A percentile compares a stretch with the other conserved stretches of the same genome.
These are phyloP conservation scores for Toxicodendron radicans DNA, from an alignment of 345 rosid genomes.

Conservation along the genomic window DNA sequence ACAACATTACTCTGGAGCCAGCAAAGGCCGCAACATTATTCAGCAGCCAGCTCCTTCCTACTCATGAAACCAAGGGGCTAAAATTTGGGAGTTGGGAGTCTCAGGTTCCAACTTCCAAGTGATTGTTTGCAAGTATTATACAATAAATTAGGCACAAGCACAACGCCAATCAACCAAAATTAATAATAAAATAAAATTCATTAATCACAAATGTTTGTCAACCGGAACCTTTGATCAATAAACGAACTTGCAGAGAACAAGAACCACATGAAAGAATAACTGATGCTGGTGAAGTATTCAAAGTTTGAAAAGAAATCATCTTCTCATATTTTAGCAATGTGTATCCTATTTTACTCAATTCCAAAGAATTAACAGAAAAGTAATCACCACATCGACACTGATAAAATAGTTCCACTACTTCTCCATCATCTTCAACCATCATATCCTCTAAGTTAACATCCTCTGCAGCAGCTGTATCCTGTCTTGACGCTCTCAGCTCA, in stretches of 20 bases:
- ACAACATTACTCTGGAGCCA: background rate
- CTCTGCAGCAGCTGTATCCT: slow-evolving; percentile 49
- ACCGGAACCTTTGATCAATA: slow-evolving; percentile 42
- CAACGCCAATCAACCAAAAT: background rate
- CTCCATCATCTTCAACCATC: slow-evolving; percentile 52
- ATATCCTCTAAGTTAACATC: slow-evolving; percentile 69
- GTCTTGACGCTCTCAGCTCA: slow-evolving; percentile 52
- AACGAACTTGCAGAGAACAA: slow-evolving; percentile 67
- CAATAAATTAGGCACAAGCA: too few species aligned
- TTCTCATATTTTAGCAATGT: slow-evolving; percentile 44
- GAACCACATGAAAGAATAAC: slow-evolving; percentile 85
- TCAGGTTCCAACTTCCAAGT: background rate
- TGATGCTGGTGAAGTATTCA: slow-evolving; percentile 53
- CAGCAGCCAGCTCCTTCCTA: too few species aligned
- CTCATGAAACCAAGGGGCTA: background rate
- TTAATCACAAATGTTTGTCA: slow-evolving; percentile 18
- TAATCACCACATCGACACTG: slow-evolving; percentile 84
- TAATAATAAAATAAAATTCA: background rate
- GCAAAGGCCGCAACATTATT: background rate
- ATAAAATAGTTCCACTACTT: slow-evolving; percentile 46
- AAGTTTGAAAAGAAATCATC: slow-evolving; percentile 32
- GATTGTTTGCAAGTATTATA: too few species aligned
- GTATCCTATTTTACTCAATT: slow-evolving; percentile 70
- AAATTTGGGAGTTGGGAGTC: background rate
- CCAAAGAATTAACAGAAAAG: slow-evolving; percentile 67